Evolutionary conservation across 2,329 filamentous ascomycete species (phyloP), one percentile per base, ranked within the genome.

Genomic region (Alternaria atra): DNA sequence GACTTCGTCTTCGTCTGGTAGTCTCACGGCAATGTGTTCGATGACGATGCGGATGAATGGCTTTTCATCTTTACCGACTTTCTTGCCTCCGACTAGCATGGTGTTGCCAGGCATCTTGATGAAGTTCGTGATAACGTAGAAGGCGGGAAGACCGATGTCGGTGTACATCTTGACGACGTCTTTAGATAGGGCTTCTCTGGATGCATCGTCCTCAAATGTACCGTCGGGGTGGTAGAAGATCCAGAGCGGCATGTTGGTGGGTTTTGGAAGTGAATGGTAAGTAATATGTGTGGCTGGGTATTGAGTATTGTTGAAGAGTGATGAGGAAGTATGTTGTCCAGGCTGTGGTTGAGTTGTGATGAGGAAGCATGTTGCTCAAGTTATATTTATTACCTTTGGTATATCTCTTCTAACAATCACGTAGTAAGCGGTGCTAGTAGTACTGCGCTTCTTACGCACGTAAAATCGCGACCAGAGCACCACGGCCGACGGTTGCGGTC

Each of bases 81-180:
- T 47, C 25, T 70, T 55, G 51, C 74, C 76, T 25, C 75, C 75
- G 4, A 77, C 60, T 52, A 60, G 80, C 50, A 73, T 61, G 17
- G 69, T 65, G 6, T 59, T 60, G 1, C 58, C 55, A 0, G 66
- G 44, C 23, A 76, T 57, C 3, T 66, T 61, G 58, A 79, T 69
- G 69, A 82, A 82, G 55, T 78, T 73, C 9, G 77, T 73, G 4
- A 79, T 71, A 2, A 81, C 80, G 55, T 81, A 82, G 64, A 82
- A 82, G 5, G 76, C 71, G 0, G 80, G 80, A 0, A 82, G 73
- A 6, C 75, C 69, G 37, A 77, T 13, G 8, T 64, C 15, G 4
- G 65, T 66, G 64, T 82, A 83, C 56, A 81, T 73, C 50, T 77
- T 73, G 51, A 78, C 80, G 46, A 81, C 76, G 65, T 77, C 75